Evolutionary conservation across 1,284 basidiomycete species (phyloP).

Genomic region (Irpex sp.): DNA sequence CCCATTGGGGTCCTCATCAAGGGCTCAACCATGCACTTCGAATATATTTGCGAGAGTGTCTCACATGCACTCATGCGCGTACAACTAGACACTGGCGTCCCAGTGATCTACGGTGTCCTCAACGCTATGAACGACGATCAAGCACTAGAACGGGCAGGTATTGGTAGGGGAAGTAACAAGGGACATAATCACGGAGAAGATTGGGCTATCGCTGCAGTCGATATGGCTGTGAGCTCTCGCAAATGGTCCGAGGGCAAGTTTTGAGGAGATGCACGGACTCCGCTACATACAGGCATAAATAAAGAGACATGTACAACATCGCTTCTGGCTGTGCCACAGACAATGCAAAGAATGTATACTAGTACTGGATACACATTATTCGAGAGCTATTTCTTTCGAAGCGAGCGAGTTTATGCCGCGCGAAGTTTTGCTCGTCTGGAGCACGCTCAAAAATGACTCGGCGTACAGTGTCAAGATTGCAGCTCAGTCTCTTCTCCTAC

Average conservation of each 20-base stretch:
- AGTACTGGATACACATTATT: neutral
- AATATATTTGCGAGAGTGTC: conserved; percentile 95
- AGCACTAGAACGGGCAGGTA: conserved; percentile 86
- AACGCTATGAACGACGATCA: conserved; percentile 93
- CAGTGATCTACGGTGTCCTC: conserved; percentile 95
- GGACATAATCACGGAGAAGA: conserved; percentile 96
- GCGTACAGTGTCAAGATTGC: neutral
- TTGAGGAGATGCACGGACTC: conserved; percentile 15
- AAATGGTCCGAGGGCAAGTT: conserved; percentile 79
- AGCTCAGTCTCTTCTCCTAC: neutral
- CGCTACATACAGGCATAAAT: conserved; percentile 5
- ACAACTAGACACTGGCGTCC: conserved; percentile 89
- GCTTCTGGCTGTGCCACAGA: neutral
- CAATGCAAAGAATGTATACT: conserved; percentile 2
- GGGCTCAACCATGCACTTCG: conserved; percentile 95
- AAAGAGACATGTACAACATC: conserved; percentile 3
- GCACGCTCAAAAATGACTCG: conserved; percentile 7
- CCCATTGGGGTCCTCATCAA: conserved; percentile 98
- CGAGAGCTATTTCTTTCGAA: neutral
- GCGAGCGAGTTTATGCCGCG: conserved; percentile 2
- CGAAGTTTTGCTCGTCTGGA: neutral
- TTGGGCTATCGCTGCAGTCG: conserved; percentile 93
- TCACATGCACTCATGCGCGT: conserved; percentile 92
- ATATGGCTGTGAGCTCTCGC: conserved; percentile 74
- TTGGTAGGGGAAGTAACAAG: conserved; percentile 58